These are phyloP conservation scores for Suillus alpinus DNA, from an alignment of 768 basidiomycete species.

Conservation along the genomic window DNA sequence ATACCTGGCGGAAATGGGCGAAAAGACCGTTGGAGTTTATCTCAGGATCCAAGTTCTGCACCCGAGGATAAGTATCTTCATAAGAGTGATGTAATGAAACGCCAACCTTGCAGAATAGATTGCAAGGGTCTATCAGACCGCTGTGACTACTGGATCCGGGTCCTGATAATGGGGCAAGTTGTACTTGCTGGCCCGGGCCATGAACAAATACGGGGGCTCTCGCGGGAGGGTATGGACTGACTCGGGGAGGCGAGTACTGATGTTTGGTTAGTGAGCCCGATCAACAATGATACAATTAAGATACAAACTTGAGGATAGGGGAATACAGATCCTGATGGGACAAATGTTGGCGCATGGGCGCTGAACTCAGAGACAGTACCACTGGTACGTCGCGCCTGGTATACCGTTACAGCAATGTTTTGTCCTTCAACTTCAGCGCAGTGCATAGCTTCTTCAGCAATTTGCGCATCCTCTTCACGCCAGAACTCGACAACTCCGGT, in stretches of 20 bases:
- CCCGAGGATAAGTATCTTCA: conserved; percentile 7
- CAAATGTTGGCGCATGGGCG: conserved; percentile 70
- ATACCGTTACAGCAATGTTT: conserved; percentile 81
- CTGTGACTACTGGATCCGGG: conserved; percentile 83
- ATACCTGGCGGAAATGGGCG: conserved; percentile 76
- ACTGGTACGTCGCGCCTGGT: conserved; percentile 60
- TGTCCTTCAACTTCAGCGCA: conserved; percentile 81
- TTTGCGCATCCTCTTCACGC: conserved; percentile 80
- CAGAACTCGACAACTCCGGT: conserved; percentile 82
- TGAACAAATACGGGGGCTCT: conserved; percentile 60
- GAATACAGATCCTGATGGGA: conserved; percentile 66
- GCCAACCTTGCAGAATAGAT: conserved; percentile 82
- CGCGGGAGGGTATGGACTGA: conserved; percentile 45
- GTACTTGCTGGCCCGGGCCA: conserved; percentile 89
- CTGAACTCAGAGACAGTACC: conserved; percentile 65
- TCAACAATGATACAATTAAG: conserved; percentile 7
- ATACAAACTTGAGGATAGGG: conserved; percentile 62
- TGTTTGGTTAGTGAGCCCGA: conserved; percentile 2
- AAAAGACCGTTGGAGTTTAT: conserved; percentile 86
- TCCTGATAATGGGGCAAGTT: conserved; percentile 69
- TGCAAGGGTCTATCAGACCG: conserved; percentile 88
- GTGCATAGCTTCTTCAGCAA: conserved; percentile 79
- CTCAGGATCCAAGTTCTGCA: conserved; percentile 78
- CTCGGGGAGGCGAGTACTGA: conserved; percentile 70
- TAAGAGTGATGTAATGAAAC: conserved; percentile 8